These are phyloP conservation scores for Fagopyrum esculentum DNA, from an alignment of 148 eudicot species.

Conservation along the genomic window DNA sequence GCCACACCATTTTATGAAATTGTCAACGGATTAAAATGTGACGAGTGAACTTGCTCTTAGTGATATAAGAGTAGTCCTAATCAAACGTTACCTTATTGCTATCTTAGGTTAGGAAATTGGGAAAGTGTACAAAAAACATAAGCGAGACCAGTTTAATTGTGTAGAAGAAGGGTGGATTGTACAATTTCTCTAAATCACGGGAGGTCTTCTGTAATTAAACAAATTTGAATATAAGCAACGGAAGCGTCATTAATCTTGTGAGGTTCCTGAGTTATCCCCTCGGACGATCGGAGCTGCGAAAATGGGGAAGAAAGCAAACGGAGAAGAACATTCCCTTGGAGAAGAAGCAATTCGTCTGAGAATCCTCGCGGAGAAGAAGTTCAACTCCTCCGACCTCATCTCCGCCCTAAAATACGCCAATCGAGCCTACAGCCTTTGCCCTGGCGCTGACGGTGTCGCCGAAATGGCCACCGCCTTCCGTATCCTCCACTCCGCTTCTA, in stretches of 20 bases:
- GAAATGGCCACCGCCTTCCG: slow-evolving; percentile 49
- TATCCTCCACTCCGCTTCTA: slow-evolving; percentile 33
- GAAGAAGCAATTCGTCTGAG: slow-evolving; percentile 46
- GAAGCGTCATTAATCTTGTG: background rate
- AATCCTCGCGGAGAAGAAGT: slow-evolving; percentile 49
- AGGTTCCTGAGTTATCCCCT: background rate
- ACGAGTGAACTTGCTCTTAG: no score
- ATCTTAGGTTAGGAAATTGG: no score
- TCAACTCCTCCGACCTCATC: slow-evolving; percentile 38
- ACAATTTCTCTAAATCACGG: background rate
- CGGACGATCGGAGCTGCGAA: slow-evolving; percentile 12
- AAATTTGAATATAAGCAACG: background rate
- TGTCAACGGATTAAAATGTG: no score
- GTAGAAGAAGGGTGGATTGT: background rate
- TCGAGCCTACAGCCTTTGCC: slow-evolving; percentile 36
- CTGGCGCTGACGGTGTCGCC: slow-evolving; percentile 36
- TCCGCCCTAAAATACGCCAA: slow-evolving; percentile 46
- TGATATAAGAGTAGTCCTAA: no score
- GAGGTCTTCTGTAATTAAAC: background rate
- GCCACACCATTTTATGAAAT: no score
- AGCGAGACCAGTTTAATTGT: no score
- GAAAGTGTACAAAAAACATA: no score
- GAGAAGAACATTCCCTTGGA: background rate
- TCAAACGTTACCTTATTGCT: no score
- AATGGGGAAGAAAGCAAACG: slow-evolving; percentile 16